Base-by-base conservation (phyloP, 805 yeast genomes). In the Candida andamanensis region DNA sequence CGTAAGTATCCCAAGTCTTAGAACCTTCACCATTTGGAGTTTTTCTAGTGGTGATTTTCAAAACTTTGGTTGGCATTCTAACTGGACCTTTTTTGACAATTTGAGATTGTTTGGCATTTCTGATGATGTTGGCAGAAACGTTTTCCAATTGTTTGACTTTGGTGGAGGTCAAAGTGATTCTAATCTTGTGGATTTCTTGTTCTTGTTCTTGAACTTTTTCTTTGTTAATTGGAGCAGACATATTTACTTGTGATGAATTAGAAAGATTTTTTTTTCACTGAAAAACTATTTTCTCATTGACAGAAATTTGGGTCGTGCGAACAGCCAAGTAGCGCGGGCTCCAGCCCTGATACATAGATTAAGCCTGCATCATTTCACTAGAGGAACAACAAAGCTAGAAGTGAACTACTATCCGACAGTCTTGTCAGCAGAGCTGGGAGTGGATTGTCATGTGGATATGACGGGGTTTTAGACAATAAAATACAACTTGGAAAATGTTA, bases 11-110 rank as follows among this genome's bases (percentile, higher is more conserved):
- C 97, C 97, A 92, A 61, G 99, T 92, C 90, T 92, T 92, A 58
- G 98, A 92, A 92, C 99, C 99, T 79, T 92, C 97, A 92, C 99
- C 99, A 73, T 94, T 94, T 64, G 99, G 99, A 66, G 98, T 84
- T 89, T 92, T 92, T 85, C 99, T 87, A 85, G 99, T 92, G 75
- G 95, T 78, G 76, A 92, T 78, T 74, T 84, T 86, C 65, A 92
- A 84, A 58, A 84, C 92, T 84, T 89, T 92, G 74, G 98, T 92
- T 78, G 99, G 99, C 76, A 92, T 74, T 85, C 98, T 89, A 64
- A 92, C 95, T 57, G 98, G 98, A 67, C 99, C 99, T 79, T 87
- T 90, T 82, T 86, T 87, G 69, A 72, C 76, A 63, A 89, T 77
- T 59, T 82, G 70, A 73, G 78, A 71, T 67, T 74, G 76, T 68